Conservation (phyloP, 2,329 filamentous ascomycete species). For the Lachnellula occidentalis region DNA sequence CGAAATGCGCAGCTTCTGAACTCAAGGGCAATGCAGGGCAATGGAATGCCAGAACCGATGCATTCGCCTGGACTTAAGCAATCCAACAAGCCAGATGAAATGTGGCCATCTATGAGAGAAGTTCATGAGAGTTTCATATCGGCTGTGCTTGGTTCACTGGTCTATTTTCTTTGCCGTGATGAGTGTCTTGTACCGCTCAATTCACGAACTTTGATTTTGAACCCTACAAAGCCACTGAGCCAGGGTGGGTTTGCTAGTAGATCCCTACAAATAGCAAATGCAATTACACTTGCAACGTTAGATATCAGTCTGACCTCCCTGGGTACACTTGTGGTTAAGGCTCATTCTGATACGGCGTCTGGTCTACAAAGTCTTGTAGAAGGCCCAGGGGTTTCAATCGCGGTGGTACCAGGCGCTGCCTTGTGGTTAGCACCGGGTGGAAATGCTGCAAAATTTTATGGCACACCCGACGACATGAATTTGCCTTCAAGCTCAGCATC, state of each 20-base stretch:
- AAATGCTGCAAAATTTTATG: slow-evolving; percentile 28
- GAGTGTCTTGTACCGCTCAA: slow-evolving; percentile 30
- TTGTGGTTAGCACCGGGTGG: slow-evolving; percentile 31
- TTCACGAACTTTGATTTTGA: slow-evolving; percentile 29
- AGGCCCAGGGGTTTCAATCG: neutral
- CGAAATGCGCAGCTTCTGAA: slow-evolving; percentile 26
- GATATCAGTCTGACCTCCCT: slow-evolving; percentile 31
- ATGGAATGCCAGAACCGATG: slow-evolving; percentile 21
- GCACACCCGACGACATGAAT: slow-evolving; percentile 17
- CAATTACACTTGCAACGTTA: slow-evolving; percentile 27
- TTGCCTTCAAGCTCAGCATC: slow-evolving; percentile 13
- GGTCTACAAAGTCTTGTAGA: slow-evolving; percentile 22
- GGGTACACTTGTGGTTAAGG: slow-evolving; percentile 30
- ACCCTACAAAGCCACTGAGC: slow-evolving; percentile 6
- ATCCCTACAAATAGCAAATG: slow-evolving; percentile 3
- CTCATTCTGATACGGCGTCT: slow-evolving; percentile 22
- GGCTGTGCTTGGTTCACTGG: slow-evolving; percentile 29
- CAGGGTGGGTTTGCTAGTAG: neutral
- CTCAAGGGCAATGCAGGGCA: slow-evolving; percentile 20
- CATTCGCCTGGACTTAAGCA: slow-evolving; percentile 22
- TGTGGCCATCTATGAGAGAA: slow-evolving; percentile 19
- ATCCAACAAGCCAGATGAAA: slow-evolving; percentile 11
- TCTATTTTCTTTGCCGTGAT: slow-evolving; percentile 29
- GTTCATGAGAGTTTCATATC: slow-evolving; percentile 32
- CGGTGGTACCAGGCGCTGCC: slow-evolving; percentile 17